phyloP scores from a whole-genome alignment of 768 basidiomycete genomes.

The Tephrocybe sp. region DNA sequence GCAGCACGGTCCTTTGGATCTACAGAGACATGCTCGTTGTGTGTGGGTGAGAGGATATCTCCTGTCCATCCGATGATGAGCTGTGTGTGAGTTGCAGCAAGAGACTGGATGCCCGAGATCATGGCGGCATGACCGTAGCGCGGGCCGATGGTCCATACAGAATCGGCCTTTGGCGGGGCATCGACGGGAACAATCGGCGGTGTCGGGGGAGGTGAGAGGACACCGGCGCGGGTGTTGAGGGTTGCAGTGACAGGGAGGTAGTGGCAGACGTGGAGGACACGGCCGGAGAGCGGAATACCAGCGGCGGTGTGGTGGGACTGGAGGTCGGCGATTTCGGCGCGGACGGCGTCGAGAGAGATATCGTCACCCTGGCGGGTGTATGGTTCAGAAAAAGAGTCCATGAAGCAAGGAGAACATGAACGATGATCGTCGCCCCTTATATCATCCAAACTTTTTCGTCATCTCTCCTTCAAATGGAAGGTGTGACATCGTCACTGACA shows the following conservation, averaged over 20 bases:
- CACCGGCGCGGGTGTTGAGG: slow-evolving; percentile 46
- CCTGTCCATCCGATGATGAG: slow-evolving; percentile 94
- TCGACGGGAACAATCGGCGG: slow-evolving; percentile 58
- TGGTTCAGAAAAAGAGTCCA: slow-evolving; percentile 76
- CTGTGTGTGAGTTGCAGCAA: slow-evolving; percentile 84
- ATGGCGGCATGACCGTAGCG: slow-evolving; percentile 93
- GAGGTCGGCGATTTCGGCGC: slow-evolving; percentile 65
- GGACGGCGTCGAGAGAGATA: slow-evolving; percentile 69
- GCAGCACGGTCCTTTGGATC: slow-evolving; percentile 59
- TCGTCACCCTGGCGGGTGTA: slow-evolving; percentile 64
- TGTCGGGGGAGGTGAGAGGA: slow-evolving; percentile 74
- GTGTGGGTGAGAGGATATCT: slow-evolving; percentile 61
- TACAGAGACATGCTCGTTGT: slow-evolving; percentile 49
- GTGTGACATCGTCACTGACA: not conserved
- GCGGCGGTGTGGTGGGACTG: slow-evolving; percentile 69
- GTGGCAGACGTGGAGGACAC: slow-evolving; percentile 91
- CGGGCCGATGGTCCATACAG: slow-evolving; percentile 71
- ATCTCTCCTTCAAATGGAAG: slow-evolving; percentile 8
- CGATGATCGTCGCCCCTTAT: slow-evolving; percentile 1
- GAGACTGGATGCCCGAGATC: slow-evolving; percentile 87
- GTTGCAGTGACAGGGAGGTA: slow-evolving; percentile 80
- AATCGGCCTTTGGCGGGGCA: slow-evolving; percentile 11
- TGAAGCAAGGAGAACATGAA: slow-evolving; percentile 17
- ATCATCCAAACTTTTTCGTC: slow-evolving; percentile 9
- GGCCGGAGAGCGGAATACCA: slow-evolving; percentile 72